Evolutionary conservation across 2,329 filamentous ascomycete genomes (phyloP).

Genomic region (Pseudogymnoascus sp.): DNA sequence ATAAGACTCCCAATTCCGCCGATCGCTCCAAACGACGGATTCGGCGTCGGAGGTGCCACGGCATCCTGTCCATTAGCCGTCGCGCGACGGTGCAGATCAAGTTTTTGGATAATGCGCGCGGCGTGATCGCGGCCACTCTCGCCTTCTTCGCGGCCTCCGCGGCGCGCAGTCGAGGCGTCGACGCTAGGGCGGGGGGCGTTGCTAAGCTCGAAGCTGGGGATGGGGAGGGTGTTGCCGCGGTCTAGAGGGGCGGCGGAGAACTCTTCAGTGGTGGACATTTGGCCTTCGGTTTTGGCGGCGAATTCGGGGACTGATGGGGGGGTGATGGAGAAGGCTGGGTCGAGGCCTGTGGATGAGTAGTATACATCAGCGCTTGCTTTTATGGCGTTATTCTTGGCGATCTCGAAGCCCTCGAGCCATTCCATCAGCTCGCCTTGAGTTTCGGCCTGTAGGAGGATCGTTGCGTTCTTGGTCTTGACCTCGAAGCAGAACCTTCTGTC

Average conservation of each 20-base stretch:
- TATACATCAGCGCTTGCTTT: constrained; percentile 55
- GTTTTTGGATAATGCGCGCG: constrained; percentile 82
- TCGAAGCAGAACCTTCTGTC: constrained; percentile 96
- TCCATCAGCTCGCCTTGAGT: constrained; percentile 87
- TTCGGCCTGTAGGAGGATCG: constrained; percentile 83
- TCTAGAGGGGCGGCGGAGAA: constrained; percentile 44
- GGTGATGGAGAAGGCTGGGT: constrained; percentile 86
- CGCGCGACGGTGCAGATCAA: constrained; percentile 80
- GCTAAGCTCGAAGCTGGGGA: constrained; percentile 52
- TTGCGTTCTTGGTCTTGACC: constrained; percentile 94
- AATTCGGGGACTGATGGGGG: constrained; percentile 85
- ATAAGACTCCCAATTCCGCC: constrained; percentile 79
- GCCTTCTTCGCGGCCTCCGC: constrained; percentile 59
- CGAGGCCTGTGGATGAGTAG: constrained; percentile 42
- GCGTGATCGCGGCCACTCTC: constrained; percentile 75
- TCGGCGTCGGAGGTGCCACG: constrained; percentile 32
- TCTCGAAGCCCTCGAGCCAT: constrained; percentile 89
- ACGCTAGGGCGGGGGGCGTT: constrained; percentile 58
- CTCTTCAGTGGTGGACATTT: constrained; percentile 41
- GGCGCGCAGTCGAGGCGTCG: constrained; percentile 46
- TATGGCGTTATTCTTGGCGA: constrained; percentile 86
- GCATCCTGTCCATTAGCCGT: constrained; percentile 43
- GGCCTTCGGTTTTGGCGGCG: constrained; percentile 70
- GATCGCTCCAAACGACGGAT: constrained; percentile 32
- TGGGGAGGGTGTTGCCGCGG: constrained; percentile 54